Evolutionary conservation across 495 filamentous ascomycete genomes (phyloP), one percentile per base, ranked within the genome.

Genomic region (Eremomyces bilateralis): DNA sequence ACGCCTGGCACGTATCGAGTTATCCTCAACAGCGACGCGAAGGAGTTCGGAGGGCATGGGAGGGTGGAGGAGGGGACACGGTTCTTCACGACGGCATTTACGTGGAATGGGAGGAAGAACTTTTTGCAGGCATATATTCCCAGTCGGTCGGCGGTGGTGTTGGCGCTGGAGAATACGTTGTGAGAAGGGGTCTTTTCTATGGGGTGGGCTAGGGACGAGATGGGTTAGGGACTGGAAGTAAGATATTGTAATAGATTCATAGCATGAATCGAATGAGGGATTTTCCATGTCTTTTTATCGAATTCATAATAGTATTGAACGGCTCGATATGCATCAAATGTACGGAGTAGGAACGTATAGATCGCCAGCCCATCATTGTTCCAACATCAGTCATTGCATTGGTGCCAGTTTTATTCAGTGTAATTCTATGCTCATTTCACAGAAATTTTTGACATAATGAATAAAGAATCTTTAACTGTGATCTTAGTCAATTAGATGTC

Each of bases 41-140:
- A 64, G 44, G 74, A 63, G 15, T 80, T 80, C 47, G 90, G 88
- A 3, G 88, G 88, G 0, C 69, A 80, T 37, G 69, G 66, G 6
- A 63, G 83, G 13, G 70, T 94, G 29, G 70, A 78, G 29, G 70
- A 76, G 38, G 63, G 58, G 12, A 84, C 81, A 10, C 57, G 78
- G 29, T 95, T 84, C 65, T 92, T 91, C 48, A 95, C 85, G 1
- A 90, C 80, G 24, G 67, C 80, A 22, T 62, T 93, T 48, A 60
- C 58, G 45, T 95, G 90, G 88, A 94, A 95, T 52, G 73, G 64
- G 1, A 55, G 88, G 41, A 67, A 60, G 54, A 97, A 97, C 52
- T 94, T 79, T 51, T 64, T 79, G 25, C 88, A 95, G 56, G 71
- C 93, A 20, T 97, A 97, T 53, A 67, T 92, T 35, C 88, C 88